A percentile compares a stretch with the other conserved stretches of the same genome.
Conservation (phyloP, 345 rosid species). For the Viola odorata region DNA sequence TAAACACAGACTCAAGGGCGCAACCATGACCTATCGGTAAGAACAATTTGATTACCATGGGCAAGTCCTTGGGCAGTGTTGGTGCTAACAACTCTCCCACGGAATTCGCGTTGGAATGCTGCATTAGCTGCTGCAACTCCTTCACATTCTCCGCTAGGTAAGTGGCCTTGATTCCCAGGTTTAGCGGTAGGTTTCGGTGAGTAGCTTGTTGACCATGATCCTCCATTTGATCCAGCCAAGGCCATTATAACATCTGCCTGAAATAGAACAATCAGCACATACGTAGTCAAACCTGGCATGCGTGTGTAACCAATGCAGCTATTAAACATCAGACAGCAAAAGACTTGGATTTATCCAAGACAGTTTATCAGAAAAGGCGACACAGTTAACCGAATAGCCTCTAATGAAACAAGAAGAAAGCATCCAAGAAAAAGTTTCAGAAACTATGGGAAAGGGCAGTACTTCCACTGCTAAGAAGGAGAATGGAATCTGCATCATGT, state of each 20-base stretch:
- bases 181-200: slow-evolving; percentile 46
- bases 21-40: slow-evolving; percentile 42
- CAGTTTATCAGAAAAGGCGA: too few species aligned
- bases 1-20: neutral
- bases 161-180: slow-evolving; percentile 27
- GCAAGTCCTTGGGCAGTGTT: slow-evolving; percentile 28
- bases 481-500: too few species aligned
- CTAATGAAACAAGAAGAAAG: too few species aligned
- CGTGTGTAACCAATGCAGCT: neutral
- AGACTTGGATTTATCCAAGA: neutral
- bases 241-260: slow-evolving; percentile 98
- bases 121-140: slow-evolving; percentile 16
- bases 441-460: too few species aligned
- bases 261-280: slow-evolving; percentile 22
- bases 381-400: too few species aligned
- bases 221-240: slow-evolving; percentile 91
- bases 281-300: slow-evolving; percentile 7
- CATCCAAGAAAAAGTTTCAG: too few species aligned
- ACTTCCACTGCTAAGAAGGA: too few species aligned
- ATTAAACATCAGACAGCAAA: neutral
- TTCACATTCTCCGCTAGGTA: slow-evolving; percentile 24
- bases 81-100: slow-evolving; percentile 25
- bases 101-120: slow-evolving; percentile 38
- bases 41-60: slow-evolving; percentile 34
- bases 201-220: slow-evolving; percentile 87